These are phyloP conservation scores for Leishmania amazonensis DNA, from an alignment of 208 protist species.

Conservation along the genomic window DNA sequence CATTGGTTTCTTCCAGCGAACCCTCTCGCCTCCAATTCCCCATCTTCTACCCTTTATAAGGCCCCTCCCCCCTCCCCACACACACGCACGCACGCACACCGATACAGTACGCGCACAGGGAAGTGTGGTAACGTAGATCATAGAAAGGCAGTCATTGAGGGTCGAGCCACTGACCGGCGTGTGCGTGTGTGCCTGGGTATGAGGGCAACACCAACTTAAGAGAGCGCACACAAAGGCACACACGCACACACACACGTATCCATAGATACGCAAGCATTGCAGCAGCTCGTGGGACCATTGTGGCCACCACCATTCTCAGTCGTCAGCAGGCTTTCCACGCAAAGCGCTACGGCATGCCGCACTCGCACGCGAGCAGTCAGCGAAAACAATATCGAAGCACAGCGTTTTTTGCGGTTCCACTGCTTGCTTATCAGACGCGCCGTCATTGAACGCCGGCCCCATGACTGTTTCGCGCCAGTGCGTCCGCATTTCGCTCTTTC, in stretches of 20 bases:
- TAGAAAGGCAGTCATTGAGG: not conserved
- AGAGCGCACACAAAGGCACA: not conserved
- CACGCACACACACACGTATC: not conserved
- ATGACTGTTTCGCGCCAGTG: slow-evolving; percentile 7
- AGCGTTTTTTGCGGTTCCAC: not conserved
- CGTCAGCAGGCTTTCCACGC: not conserved
- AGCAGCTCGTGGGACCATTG: not conserved
- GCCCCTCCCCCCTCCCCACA: not conserved
- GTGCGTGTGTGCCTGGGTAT: not conserved
- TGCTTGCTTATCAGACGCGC: not conserved
- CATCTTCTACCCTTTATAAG: not conserved
- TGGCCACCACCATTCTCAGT: not conserved
- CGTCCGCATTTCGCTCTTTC: slow-evolving; percentile 23
- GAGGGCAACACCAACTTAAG: not conserved
- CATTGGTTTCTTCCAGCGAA: not conserved
- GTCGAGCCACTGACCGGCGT: not conserved
- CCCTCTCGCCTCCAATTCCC: not conserved
- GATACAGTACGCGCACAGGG: not conserved
- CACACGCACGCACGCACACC: not conserved
- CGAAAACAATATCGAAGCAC: not conserved
- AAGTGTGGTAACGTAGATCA: not conserved
- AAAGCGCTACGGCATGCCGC: not conserved
- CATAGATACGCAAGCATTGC: not conserved
- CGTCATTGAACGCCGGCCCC: not conserved
- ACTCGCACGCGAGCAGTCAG: not conserved